These are phyloP conservation scores for Dactylonectria estremocensis DNA, from an alignment of 2,329 filamentous ascomycete genomes.

Conservation along the genomic window DNA sequence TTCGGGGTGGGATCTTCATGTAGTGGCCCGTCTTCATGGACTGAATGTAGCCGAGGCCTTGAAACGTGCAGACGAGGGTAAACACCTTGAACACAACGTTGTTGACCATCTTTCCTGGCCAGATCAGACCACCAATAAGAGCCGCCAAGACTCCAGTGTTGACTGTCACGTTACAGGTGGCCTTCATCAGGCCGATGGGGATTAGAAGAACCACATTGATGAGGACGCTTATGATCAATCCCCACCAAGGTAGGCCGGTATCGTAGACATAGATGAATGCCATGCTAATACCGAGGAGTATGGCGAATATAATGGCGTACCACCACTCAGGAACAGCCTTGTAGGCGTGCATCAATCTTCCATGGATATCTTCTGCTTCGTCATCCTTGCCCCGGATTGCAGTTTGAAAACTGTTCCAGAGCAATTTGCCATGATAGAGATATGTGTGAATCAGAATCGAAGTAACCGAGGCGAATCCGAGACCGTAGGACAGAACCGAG, in stretches of 20 bases:
- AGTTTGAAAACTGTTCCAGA: slow-evolving; percentile 51
- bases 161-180: slow-evolving; percentile 65
- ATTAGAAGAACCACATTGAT: slow-evolving; percentile 60
- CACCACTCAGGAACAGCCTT: slow-evolving; percentile 71
- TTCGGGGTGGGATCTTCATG: slow-evolving; percentile 68
- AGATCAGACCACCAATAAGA: slow-evolving; percentile 65
- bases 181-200: slow-evolving; percentile 62
- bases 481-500: slow-evolving; percentile 69
- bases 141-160: slow-evolving; percentile 66
- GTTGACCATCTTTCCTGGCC: slow-evolving; percentile 63
- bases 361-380: slow-evolving; percentile 66
- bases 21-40: slow-evolving; percentile 69
- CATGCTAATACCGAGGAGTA: slow-evolving; percentile 66
- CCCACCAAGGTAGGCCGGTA: slow-evolving; percentile 63
- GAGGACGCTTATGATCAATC: slow-evolving; percentile 57
- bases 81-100: slow-evolving; percentile 67
- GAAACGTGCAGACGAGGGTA: slow-evolving; percentile 63
- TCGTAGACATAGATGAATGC: slow-evolving; percentile 53
- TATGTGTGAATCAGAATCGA: slow-evolving; percentile 67
- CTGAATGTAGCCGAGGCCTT: slow-evolving; percentile 63
- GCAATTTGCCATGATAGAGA: slow-evolving; percentile 68
- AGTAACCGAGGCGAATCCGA: slow-evolving; percentile 70
- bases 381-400: slow-evolving; percentile 48
- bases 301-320: slow-evolving; percentile 63
- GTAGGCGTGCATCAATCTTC: slow-evolving; percentile 71